Evolutionary conservation across 2,329 filamentous ascomycete species (phyloP).

Genomic region (Alternaria sp.): DNA sequence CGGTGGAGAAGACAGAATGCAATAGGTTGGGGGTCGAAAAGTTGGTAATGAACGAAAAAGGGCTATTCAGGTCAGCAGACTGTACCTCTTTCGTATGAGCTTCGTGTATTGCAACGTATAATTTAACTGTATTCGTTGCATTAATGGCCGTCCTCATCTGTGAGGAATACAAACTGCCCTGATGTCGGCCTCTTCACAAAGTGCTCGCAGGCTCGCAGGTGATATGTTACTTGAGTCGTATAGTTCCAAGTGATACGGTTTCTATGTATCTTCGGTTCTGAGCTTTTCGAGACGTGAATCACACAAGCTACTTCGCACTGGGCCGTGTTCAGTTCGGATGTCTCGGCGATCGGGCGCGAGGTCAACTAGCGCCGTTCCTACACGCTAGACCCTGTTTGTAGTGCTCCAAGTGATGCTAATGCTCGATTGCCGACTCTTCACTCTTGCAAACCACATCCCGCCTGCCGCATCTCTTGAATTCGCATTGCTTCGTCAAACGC

Average conservation of each 20-base stretch:
- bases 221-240: too few relatives aligned
- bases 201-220: neutral
- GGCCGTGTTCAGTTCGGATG: neutral
- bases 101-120: neutral
- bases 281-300: neutral
- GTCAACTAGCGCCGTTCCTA: neutral
- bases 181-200: neutral
- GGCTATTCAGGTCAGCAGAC: neutral
- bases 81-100: neutral
- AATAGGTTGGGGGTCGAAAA: neutral
- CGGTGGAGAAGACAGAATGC: neutral
- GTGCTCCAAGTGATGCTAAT: conserved; percentile 25
- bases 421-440: conserved; percentile 21
- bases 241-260: too few relatives aligned
- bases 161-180: neutral
- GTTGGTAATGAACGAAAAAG: neutral
- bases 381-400: conserved; percentile 18
- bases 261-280: neutral
- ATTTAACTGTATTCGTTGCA: neutral
- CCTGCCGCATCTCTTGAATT: conserved; percentile 13
- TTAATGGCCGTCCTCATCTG: neutral
- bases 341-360: neutral
- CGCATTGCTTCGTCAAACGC: conserved; percentile 1
- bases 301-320: neutral
- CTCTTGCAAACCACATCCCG: conserved; percentile 22